Conservation (phyloP, 2,329 filamentous ascomycete genomes). For the Monosporascus sp. region DNA sequence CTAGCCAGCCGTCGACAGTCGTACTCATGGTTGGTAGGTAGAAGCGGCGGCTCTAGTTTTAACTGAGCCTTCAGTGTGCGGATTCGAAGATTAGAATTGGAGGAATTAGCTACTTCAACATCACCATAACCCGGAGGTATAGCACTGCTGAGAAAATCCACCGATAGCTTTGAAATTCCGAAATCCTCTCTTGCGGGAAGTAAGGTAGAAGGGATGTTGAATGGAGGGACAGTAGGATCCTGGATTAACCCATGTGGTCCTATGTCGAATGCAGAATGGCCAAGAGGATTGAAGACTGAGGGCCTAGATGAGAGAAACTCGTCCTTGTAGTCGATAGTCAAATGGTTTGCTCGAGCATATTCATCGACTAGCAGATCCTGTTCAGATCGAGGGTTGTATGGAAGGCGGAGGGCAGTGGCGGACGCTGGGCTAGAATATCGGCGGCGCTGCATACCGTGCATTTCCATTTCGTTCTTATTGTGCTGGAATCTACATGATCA, state of each 20-base stretch:
- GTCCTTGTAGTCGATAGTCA: conserved; percentile 18
- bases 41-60: conserved; percentile 21
- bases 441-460: too few relatives aligned
- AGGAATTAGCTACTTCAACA: not conserved
- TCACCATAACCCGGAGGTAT: conserved; percentile 5
- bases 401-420: not conserved
- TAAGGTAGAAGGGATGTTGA: conserved; percentile 10
- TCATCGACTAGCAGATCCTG: conserved; percentile 11
- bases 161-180: conserved; percentile 9
- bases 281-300: not conserved
- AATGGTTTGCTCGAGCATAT: conserved; percentile 20
- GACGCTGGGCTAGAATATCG: too few relatives aligned
- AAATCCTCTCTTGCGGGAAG: conserved; percentile 13
- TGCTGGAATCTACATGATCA: not conserved
- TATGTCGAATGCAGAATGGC: not conserved
- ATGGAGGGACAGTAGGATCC: conserved; percentile 9
- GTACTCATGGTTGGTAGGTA: conserved; percentile 22
- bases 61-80: conserved; percentile 4
- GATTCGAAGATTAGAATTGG: conserved; percentile 1
- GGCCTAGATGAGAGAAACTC: conserved; percentile 3
- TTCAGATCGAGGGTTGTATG: not conserved
- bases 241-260: not conserved
- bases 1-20: conserved; percentile 17
- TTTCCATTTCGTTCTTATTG: not conserved
- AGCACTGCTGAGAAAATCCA: conserved; percentile 9